Evolutionary conservation across 805 yeast species (phyloP), one percentile per base, ranked within the genome.

Genomic region (Komagataella pastoris): DNA sequence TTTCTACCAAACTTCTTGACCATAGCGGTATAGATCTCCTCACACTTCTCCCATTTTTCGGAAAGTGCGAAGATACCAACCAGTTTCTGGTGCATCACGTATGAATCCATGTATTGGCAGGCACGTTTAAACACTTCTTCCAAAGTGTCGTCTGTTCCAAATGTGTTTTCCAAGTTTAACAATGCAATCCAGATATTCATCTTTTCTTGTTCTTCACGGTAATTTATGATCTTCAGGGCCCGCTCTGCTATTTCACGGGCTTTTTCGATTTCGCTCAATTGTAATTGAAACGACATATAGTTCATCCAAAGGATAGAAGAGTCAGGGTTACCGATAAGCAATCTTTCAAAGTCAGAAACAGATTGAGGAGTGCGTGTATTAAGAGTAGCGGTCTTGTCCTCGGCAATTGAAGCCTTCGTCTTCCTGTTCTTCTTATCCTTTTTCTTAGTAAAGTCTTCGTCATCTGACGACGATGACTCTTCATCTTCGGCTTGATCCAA

Each of bases 221-320:
- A 88, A 60, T 79, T 81, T 58, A 93, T 95, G 5, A 93, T 83
- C 70, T 87, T 87, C 63, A 93, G 75, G 2, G 98, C 99, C 56
- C 99, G 80, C 59, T 84, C 86, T 47, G 88, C 97, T 59, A 93
- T 80, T 65, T 88, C 96, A 59, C 99, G 81, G 7, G 97, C 97
- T 68, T 87, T 88, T 44, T 91, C 97, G 54, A 89, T 72, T 67
- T 93, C 99, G 71, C 96, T 86, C 56, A 91, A 74, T 67, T 90
- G 97, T 56, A 93, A 75, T 67, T 90, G 96, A 84, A 91, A 93
- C 3, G 98, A 90, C 97, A 93, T 93, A 69, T 86, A 93, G 69
- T 90, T 88, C 87, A 93, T 91, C 99, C 99, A 93, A 53, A 88
- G 68, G 43, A 90, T 78, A 1, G 99, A 91, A 2, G 96, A 88